phyloP scores from a whole-genome alignment of 305 asterid genomes.

The Fraxinus baroniana region DNA sequence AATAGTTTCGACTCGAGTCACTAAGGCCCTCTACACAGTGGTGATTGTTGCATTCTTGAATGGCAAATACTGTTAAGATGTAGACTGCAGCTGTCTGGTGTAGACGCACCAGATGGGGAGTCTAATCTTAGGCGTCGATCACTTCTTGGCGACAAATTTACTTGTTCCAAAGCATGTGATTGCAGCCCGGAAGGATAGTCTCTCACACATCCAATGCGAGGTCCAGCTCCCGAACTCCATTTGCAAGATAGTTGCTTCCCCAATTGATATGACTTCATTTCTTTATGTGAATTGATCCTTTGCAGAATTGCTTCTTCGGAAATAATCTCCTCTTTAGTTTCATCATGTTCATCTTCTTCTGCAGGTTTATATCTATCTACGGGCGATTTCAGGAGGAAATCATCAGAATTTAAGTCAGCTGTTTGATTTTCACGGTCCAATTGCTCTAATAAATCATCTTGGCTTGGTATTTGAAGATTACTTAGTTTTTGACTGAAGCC shows the following conservation, averaged over 20 bases:
- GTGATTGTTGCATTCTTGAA: constrained; percentile 37
- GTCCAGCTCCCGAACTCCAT: constrained; percentile 90
- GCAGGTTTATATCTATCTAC: constrained; percentile 34
- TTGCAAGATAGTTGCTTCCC: constrained; percentile 68
- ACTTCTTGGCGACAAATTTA: constrained; percentile 59
- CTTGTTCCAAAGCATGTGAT: constrained; percentile 62
- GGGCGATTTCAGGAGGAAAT: constrained; percentile 35
- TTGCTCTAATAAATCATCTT: constrained; percentile 34
- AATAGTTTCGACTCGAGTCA: constrained; percentile 6
- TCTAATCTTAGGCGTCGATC: constrained; percentile 35
- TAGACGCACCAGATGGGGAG: constrained; percentile 41
- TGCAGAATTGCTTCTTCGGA: constrained; percentile 44
- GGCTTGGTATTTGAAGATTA: constrained; percentile 57
- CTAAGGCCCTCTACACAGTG: constrained; percentile 26
- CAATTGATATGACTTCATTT: constrained; percentile 53
- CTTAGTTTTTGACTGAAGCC: constrained; percentile 32
- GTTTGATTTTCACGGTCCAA: constrained; percentile 31
- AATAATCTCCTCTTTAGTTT: constrained; percentile 34
- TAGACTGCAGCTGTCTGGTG: constrained; percentile 48
- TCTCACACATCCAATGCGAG: constrained; percentile 70
- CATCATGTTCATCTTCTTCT: constrained; percentile 34
- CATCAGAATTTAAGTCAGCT: constrained; percentile 19
- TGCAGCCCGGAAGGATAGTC: constrained; percentile 77
- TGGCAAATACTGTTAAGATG: constrained; percentile 31
- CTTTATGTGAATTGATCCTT: constrained; percentile 66